These are phyloP conservation scores for Tarenaya hassleriana DNA, from an alignment of 345 rosid species.

Conservation along the genomic window DNA sequence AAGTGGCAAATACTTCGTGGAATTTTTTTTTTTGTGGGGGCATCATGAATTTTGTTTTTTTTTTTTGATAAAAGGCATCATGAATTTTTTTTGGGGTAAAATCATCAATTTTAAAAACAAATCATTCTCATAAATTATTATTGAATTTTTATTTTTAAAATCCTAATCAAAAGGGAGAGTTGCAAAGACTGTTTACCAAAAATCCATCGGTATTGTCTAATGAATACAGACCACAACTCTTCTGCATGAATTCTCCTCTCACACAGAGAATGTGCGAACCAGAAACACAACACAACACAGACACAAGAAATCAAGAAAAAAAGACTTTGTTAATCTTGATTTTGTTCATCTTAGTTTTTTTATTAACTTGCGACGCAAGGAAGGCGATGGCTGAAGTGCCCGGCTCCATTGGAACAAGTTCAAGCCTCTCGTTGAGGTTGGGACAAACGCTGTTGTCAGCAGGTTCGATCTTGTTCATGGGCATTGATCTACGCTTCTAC, in stretches of 20 bases:
- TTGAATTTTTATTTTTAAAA: too few species aligned
- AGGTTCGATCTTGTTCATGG: constrained; percentile 84
- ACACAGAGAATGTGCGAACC: constrained; percentile 29
- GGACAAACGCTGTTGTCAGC: constrained; percentile 68
- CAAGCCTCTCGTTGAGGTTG: constrained; percentile 72
- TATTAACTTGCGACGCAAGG: constrained; percentile 9
- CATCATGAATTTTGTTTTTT: too few species aligned
- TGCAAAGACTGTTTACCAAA: constrained; percentile 26
- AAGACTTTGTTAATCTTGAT: constrained; percentile 1
- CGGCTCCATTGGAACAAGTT: constrained; percentile 71
- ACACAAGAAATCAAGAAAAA: neutral
- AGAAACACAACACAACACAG: constrained; percentile 15
- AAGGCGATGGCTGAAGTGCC: constrained; percentile 51
- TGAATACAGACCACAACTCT: constrained; percentile 33
- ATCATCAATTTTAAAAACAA: too few species aligned
- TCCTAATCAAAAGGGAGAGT: too few species aligned
- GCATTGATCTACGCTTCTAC: constrained; percentile 74
- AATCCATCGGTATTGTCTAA: constrained; percentile 30
- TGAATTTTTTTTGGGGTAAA: too few species aligned
- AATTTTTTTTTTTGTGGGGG: too few species aligned
- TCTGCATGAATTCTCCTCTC: constrained; percentile 22
- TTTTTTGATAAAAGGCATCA: too few species aligned
- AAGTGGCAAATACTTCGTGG: too few species aligned
- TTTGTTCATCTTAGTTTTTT: constrained; percentile 7
- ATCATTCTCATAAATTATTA: too few species aligned